Percentiles rank a stretch among this genome's conserved stretches.
Conservation (phyloP, 345 rosid genomes). For the Gossypioides kirkii region DNA sequence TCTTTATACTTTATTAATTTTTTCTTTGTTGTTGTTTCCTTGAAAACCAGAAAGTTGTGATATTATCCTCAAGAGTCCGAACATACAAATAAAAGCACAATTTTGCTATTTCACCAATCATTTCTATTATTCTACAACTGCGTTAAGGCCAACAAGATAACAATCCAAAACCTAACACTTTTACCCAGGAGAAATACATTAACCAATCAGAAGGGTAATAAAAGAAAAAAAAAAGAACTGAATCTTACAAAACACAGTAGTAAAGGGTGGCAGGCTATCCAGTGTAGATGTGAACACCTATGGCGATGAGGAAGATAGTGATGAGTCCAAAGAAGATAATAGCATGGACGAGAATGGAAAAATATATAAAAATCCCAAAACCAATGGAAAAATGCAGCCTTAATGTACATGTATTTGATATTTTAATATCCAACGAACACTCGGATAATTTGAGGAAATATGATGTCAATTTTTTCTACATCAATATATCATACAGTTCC, state of each 20-base stretch:
- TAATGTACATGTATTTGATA: too few relatives aligned
- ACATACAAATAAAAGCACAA: not conserved
- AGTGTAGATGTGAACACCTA: conserved; percentile 68
- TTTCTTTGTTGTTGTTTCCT: too few relatives aligned
- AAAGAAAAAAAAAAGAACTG: not conserved
- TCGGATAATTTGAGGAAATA: too few relatives aligned
- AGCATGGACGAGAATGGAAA: conserved; percentile 70
- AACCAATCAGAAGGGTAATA: not conserved
- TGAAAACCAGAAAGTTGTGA: not conserved
- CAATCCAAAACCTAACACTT: not conserved
- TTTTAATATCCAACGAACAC: too few relatives aligned
- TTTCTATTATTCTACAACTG: not conserved
- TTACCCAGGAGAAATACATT: not conserved
- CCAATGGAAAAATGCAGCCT: too few relatives aligned
- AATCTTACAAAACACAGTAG: not conserved
- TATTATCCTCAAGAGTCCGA: not conserved
- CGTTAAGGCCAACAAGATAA: not conserved
- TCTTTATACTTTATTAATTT: too few relatives aligned
- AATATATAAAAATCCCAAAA: too few relatives aligned
- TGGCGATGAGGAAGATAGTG: conserved; percentile 68
- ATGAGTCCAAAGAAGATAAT: conserved; percentile 73
- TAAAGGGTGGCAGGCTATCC: conserved; percentile 29
- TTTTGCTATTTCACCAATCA: not conserved
- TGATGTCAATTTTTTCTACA: too few relatives aligned
- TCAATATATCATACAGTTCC: not conserved